These are phyloP conservation scores for Juncus inflexus DNA, from an alignment of 176 grass and related monocot species.

Conservation along the genomic window DNA sequence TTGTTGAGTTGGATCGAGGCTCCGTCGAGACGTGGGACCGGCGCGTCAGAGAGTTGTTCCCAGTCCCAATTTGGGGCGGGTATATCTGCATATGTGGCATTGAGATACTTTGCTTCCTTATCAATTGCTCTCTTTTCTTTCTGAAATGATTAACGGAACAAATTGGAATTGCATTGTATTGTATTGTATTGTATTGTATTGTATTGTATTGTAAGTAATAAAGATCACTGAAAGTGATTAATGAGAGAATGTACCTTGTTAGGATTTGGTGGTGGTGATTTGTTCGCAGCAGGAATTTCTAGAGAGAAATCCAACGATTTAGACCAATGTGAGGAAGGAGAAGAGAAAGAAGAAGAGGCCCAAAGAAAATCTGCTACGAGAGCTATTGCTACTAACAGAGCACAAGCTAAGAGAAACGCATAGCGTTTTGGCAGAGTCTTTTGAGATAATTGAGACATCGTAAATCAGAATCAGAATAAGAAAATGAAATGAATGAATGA, in stretches of 20 bases:
- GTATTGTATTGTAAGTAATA: too few species aligned
- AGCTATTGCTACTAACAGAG: slow-evolving; percentile 47
- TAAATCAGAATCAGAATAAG: not conserved
- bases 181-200: too few species aligned
- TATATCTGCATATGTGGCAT: slow-evolving; percentile 69
- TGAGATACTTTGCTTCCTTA: slow-evolving; percentile 28
- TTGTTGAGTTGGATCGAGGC: slow-evolving; percentile 61
- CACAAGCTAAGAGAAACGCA: slow-evolving; percentile 30
- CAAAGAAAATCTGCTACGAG: slow-evolving; percentile 59
- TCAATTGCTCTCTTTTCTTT: slow-evolving; percentile 27
- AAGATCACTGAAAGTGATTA: not conserved
- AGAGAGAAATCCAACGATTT: not conserved
- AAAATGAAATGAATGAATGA: not conserved
- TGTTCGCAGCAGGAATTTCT: not conserved
- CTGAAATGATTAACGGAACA: slow-evolving; percentile 19
- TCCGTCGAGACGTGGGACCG: slow-evolving; percentile 73
- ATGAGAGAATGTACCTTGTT: slow-evolving; percentile 21
- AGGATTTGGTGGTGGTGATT: not conserved
- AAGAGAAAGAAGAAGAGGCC: slow-evolving; percentile 33
- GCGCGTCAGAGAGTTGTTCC: slow-evolving; percentile 75
- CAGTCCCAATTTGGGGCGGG: slow-evolving; percentile 52
- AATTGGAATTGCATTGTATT: not conserved
- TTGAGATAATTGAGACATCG: not conserved
- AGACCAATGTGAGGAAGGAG: not conserved
- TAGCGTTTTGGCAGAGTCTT: slow-evolving; percentile 30